Base-by-base conservation (phyloP, 2,329 filamentous ascomycete genomes). In the Leptographium wingfieldii region DNA sequence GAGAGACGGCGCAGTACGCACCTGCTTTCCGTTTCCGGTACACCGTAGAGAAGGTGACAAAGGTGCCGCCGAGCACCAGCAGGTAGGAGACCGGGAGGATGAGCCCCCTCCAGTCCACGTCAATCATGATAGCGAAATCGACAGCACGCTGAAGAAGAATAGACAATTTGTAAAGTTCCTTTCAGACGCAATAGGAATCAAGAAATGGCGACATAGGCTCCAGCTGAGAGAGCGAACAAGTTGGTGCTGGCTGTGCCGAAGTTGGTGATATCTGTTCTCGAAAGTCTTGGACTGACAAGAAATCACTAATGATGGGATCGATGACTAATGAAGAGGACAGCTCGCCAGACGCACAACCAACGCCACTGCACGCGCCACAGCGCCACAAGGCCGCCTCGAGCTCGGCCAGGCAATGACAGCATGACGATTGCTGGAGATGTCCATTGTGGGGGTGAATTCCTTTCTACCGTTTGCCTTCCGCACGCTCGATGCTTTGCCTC, bases 1-100 rank as follows among this genome's bases (percentile, higher is more conserved):
- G 31, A 31, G 51, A 5, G 11, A 22, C 7, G 27, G 35, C 12
- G 19, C 10, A 51, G n/a, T 10, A 80, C 83, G 63, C 77, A 90
- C 87, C 77, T 66, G 88, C 86, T 81, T 96, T 94, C 73, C 94
- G 85, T 76, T 94, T 92, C 68, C 92, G 86, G 75, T 97, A 97
- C 64, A 97, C 84, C 60, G 84, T 89, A 55, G 90, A 95, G 76
- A 99, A 99, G 65, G 90, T 94, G 71, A 88, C 86, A 66, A 99
- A 83, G 43, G 91, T 92, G 68, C 91, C 90, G 69, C 89, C 80
- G 59, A 99, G 85, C 62, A 97, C 88, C 66, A 84, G 80, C 62
- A 99, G 80, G 75, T 99, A 99, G 75, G 90, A 86, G 70, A 96
- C 82, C 62, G 94, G 92, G 68, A 96, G 83, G 69, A 84, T 78